Base-by-base conservation (phyloP, 2,329 filamentous ascomycete genomes). In the Hypoxylon sp. region DNA sequence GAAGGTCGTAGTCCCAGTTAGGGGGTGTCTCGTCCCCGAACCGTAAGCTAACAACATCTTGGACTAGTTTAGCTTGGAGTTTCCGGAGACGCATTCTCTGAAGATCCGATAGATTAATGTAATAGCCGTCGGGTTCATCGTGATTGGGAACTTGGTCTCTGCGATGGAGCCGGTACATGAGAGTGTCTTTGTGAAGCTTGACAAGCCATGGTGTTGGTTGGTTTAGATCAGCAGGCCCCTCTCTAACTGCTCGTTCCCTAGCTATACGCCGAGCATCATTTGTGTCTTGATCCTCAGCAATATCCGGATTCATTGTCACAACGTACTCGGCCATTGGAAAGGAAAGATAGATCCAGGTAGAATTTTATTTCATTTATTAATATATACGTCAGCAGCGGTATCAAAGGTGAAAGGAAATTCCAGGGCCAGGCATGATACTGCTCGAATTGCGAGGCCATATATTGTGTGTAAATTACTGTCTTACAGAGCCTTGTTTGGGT, bases 21-120 rank as follows among this genome's bases (percentile, higher is more conserved):
- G 5, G 3, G 1, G 26, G 5, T 5, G 35, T 26, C 13, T 37
- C 24, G 2, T 17, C 10, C 1, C 29, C 29, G 6, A 11, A 29
- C 14, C 10, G 22, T 47, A 22, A 59, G 29, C 22, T 63, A 58
- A 55, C 55, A 35, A 10, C 60, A 35, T 72, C 35, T n/a, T 54
- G 44, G 1, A 72, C 62, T 19, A 72, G 47, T 44, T 57, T 51
- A 22, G 44, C 65, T 26, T 68, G 67, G 3, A 72, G 53, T 39
- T 68, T 66, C 13, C 65, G 61, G 8, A 72, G 46, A 6, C 46
- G 39, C 57, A 72, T 62, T 13, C 70, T 53, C 54, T 72, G 67
- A 11, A 72, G 17, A 22, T 70, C 70, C 0, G 65, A 59, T 50
- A 72, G 19, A 47, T 26, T 42, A 14, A 42, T 42, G 14, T 8